Evolutionary conservation across 2,329 filamentous ascomycete species (phyloP).

Genomic region (Ophiocordyceps camponoti-rufipedis): DNA sequence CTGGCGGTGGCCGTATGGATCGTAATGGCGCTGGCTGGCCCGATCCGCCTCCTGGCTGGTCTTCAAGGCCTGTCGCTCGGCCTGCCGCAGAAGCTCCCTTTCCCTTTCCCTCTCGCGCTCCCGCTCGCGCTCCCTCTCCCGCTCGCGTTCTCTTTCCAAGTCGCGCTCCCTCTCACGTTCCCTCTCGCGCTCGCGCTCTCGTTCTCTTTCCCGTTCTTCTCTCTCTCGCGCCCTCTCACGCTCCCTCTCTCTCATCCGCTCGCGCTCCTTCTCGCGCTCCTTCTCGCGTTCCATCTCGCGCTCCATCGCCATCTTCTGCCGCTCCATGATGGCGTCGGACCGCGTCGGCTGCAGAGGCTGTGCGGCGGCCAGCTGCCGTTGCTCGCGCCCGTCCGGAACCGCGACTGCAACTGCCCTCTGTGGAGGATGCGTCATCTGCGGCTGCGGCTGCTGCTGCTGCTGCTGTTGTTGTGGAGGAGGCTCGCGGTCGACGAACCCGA

Average conservation of each 20-base stretch:
- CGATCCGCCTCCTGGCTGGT: slow-evolving; percentile 33
- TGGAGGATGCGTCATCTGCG: slow-evolving; percentile 19
- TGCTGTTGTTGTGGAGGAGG: slow-evolving; percentile 17
- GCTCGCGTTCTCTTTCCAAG: slow-evolving; percentile 8
- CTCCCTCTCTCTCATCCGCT: background rate
- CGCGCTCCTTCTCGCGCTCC: slow-evolving; percentile 1
- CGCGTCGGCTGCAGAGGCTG: slow-evolving; percentile 16
- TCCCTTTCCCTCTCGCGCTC: slow-evolving; percentile 9
- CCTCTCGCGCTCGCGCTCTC: slow-evolving; percentile 1
- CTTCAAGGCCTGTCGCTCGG: slow-evolving; percentile 13
- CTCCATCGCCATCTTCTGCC: slow-evolving; percentile 11
- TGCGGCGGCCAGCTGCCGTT: slow-evolving; percentile 14
- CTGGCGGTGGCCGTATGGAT: slow-evolving; percentile 22
- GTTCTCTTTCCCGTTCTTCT: slow-evolving; percentile 2
- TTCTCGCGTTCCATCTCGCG: slow-evolving; percentile 2
- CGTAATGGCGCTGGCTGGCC: slow-evolving; percentile 22
- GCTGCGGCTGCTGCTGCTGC: slow-evolving; percentile 15
- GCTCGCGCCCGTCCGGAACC: slow-evolving; percentile 15
- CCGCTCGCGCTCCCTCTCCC: slow-evolving; percentile 3
- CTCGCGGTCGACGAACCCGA: slow-evolving; percentile 27
- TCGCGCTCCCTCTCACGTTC: slow-evolving; percentile 4
- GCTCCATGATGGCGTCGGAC: slow-evolving; percentile 15
- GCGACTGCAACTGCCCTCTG: slow-evolving; percentile 14
- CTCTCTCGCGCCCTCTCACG: slow-evolving; percentile 1
- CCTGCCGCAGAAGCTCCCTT: slow-evolving; percentile 11